phyloP scores from a whole-genome alignment of 805 yeast genomes.

The Maudiozyma pseudohumilis region DNA sequence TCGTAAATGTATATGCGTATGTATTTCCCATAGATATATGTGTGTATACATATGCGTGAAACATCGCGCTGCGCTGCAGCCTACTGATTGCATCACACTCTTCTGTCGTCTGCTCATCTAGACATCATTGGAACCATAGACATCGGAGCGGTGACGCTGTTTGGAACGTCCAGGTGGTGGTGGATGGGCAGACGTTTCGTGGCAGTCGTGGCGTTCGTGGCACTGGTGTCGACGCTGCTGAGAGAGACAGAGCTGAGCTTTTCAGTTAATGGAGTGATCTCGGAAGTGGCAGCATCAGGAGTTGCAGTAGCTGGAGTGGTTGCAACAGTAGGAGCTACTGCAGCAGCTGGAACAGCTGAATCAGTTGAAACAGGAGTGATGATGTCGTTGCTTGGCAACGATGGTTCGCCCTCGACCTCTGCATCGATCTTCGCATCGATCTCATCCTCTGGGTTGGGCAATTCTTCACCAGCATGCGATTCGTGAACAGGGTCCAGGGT shows the following conservation, averaged over 20 bases:
- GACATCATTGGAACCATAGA: constrained; percentile 14
- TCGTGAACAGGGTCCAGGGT: too few relatives aligned
- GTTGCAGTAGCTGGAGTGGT: neutral
- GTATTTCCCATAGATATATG: too few relatives aligned
- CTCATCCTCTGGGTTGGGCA: constrained; percentile 6
- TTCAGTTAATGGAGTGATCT: neutral
- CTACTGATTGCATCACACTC: too few relatives aligned
- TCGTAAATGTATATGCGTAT: too few relatives aligned
- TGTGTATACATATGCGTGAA: too few relatives aligned
- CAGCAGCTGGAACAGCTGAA: neutral
- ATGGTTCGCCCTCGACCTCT: neutral
- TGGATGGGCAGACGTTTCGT: constrained; percentile 11
- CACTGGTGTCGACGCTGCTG: neutral
- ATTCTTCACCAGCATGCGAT: neutral
- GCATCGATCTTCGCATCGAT: neutral
- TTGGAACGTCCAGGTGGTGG: constrained; percentile 15
- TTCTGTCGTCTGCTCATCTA: constrained; percentile 5
- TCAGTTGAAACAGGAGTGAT: neutral
- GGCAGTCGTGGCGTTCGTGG: neutral
- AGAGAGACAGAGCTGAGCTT: constrained; percentile 5
- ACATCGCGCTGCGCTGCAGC: too few relatives aligned
- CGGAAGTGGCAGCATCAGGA: neutral
- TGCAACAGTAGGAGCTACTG: neutral
- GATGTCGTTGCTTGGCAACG: neutral
- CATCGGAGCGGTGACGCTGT: constrained; percentile 9